Evolutionary conservation across 2,329 filamentous ascomycete genomes (phyloP).

Genomic region (Botrytis tulipae): DNA sequence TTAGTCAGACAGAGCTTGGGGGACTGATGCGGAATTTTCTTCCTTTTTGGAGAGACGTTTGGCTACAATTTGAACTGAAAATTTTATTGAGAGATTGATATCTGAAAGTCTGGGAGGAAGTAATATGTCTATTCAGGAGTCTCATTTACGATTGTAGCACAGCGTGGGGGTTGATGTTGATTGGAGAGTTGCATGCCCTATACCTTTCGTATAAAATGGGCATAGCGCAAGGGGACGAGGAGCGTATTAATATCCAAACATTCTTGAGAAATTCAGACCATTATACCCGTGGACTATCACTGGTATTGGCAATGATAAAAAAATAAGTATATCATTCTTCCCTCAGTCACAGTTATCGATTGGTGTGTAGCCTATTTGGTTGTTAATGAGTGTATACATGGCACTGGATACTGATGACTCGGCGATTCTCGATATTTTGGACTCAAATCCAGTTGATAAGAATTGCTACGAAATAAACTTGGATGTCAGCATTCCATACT

Average conservation of each 20-base stretch:
- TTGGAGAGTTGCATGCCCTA: not conserved
- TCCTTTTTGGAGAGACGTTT: not conserved
- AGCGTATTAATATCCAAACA: not conserved
- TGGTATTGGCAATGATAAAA: not conserved
- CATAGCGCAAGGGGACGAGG: not conserved
- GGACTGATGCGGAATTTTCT: conserved; percentile 46
- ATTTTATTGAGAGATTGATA: not conserved
- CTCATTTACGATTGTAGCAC: not conserved
- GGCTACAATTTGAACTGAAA: not conserved
- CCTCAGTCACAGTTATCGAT: not conserved
- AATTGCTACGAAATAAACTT: not conserved
- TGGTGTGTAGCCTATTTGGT: not conserved
- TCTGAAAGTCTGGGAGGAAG: not conserved
- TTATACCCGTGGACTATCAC: not conserved
- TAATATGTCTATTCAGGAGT: not conserved
- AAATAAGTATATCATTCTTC: not conserved
- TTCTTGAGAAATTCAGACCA: not conserved
- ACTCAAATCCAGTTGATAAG: not conserved
- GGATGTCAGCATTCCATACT: not conserved
- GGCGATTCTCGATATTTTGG: not conserved
- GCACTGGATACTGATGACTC: not conserved
- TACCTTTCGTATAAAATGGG: not conserved
- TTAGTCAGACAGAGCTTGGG: conserved; percentile 81
- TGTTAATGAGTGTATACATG: not conserved
- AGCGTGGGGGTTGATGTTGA: not conserved